phyloP scores from a whole-genome alignment of 1,139 yeast genomes.

The Dujonia santamariae region DNA sequence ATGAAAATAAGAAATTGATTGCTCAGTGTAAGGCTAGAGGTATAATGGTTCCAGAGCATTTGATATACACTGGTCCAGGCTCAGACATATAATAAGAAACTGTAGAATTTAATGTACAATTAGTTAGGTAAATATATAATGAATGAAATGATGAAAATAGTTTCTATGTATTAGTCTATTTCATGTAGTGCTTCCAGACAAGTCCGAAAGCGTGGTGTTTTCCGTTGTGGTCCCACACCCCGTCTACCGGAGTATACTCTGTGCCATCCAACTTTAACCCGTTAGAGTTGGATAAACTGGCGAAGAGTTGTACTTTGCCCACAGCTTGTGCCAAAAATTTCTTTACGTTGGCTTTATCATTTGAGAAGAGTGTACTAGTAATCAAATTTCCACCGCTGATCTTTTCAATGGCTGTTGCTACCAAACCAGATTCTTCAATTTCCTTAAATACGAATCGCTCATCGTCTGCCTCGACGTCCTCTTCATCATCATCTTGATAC shows the following conservation, averaged over 20 bases:
- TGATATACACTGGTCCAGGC: conserved; percentile 41
- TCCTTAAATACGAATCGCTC: conserved; percentile 1
- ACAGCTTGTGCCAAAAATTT: conserved; percentile 2
- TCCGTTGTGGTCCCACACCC: conserved; percentile 19
- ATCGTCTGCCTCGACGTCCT: conserved; percentile 14
- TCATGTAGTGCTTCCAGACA: conserved; percentile 15
- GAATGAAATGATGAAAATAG: background rate
- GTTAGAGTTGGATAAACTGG: background rate
- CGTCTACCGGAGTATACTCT: conserved; percentile 27
- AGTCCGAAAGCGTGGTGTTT: conserved; percentile 18
- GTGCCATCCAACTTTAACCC: background rate
- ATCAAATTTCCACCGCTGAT: conserved; percentile 13
- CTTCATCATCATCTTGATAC: conserved; percentile 43
- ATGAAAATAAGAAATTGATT: conserved; percentile 35
- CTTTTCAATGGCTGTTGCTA: conserved; percentile 6
- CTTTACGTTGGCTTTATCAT: conserved; percentile 13
- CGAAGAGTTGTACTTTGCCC: conserved; percentile 1
- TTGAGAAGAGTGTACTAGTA: conserved; percentile 16
- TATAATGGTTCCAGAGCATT: conserved; percentile 35
- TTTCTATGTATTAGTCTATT: background rate
- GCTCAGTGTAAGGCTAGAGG: conserved; percentile 34
- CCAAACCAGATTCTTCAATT: conserved; percentile 10
- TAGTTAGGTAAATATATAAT: background rate
- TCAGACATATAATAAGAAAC: conserved; percentile 6
- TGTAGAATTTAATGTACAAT: background rate